Conservation (phyloP, 2,329 filamentous ascomycete genomes). For the Fusarium acutatum region DNA sequence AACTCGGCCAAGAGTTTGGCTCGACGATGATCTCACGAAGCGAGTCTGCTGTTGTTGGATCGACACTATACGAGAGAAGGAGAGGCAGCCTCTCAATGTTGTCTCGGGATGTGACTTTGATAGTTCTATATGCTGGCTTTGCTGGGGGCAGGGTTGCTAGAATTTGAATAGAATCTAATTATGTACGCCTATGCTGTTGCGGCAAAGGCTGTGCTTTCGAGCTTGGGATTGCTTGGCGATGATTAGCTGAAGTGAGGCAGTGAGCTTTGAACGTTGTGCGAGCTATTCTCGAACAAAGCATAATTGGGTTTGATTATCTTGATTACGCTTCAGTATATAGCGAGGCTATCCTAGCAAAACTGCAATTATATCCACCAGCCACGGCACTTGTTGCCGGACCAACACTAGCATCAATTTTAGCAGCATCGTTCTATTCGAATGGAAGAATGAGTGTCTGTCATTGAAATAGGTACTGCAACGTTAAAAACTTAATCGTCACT, state of each 20-base stretch:
- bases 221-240: neutral
- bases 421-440: neutral
- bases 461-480: too few species aligned
- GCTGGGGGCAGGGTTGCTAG: neutral
- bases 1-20: neutral
- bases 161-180: neutral
- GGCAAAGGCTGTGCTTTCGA: neutral
- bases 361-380: neutral
- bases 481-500: neutral
- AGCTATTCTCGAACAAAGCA: neutral
- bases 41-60: neutral
- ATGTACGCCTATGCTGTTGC: neutral
- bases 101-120: neutral
- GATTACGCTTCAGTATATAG: neutral
- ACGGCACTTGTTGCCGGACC: neutral
- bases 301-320: neutral
- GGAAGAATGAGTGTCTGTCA: neutral
- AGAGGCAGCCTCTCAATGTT: neutral
- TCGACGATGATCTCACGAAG: neutral
- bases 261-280: neutral
- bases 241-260: neutral
- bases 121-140: neutral
- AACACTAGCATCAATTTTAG: neutral
- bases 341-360: neutral
- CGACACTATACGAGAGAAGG: neutral